Conservation (phyloP, 2,329 filamentous ascomycete genomes). For the Colletotrichum ledebouriae region DNA sequence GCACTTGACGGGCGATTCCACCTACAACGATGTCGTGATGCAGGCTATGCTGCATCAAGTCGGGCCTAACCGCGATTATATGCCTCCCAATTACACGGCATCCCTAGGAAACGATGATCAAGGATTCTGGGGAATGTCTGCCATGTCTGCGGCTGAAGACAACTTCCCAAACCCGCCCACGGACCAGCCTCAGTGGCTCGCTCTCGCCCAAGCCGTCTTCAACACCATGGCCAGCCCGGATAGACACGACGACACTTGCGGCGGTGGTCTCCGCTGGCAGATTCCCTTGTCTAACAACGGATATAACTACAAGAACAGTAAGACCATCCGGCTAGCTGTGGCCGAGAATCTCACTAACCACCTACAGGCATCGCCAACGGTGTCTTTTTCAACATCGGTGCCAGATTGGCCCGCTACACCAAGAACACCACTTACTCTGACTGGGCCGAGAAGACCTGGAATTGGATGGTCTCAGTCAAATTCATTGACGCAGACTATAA, state of each 20-base stretch:
- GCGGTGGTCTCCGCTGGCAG: constrained; percentile 84
- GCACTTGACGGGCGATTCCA: constrained; percentile 74
- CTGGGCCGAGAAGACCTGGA: constrained; percentile 72
- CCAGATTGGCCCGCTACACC: constrained; percentile 80
- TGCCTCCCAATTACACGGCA: constrained; percentile 70
- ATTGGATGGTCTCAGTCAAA: constrained; percentile 70
- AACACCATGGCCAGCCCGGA: constrained; percentile 70
- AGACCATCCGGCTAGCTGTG: constrained; percentile 43
- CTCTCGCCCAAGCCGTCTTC: constrained; percentile 78
- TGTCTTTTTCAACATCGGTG: constrained; percentile 74
- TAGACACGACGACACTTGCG: constrained; percentile 75
- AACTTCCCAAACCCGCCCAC: constrained; percentile 71
- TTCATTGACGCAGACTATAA: constrained; percentile 73
- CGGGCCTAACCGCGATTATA: constrained; percentile 68
- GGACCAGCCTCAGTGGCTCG: constrained; percentile 70
- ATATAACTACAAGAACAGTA: constrained; percentile 80
- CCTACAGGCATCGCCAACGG: constrained; percentile 69
- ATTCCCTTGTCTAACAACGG: constrained; percentile 81
- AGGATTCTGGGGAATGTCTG: constrained; percentile 77
- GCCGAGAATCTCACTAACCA: background rate
- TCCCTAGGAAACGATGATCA: constrained; percentile 77
- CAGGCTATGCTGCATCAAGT: constrained; percentile 70
- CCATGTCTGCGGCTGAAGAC: constrained; percentile 75
- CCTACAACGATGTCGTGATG: constrained; percentile 71
- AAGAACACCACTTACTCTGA: constrained; percentile 74